Evolutionary conservation across 495 filamentous ascomycete species (phyloP).

Genomic region (Neurospora sp.): DNA sequence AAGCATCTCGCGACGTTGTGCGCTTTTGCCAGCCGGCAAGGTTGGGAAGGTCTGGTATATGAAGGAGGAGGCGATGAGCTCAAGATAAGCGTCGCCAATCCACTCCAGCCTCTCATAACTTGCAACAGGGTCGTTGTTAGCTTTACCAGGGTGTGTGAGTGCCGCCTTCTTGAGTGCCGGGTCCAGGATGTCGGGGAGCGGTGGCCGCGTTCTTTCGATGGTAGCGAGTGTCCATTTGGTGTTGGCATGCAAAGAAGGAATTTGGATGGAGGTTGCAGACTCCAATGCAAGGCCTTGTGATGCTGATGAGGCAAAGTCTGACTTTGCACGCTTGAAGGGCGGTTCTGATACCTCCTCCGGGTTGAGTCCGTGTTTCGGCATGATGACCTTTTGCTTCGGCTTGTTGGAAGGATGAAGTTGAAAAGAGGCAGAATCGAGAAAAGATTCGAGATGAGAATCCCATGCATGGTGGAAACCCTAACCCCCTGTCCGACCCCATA

Average conservation of each 20-base stretch:
- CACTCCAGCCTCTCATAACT: slow-evolving; percentile 65
- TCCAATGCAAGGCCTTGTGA: background rate
- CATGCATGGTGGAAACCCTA: background rate
- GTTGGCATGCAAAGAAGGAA: slow-evolving; percentile 5
- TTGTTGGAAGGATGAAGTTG: background rate
- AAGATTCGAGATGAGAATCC: background rate
- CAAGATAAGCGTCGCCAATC: slow-evolving; percentile 65
- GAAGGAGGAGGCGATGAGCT: slow-evolving; percentile 55
- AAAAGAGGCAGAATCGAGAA: background rate
- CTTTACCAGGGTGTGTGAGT: slow-evolving; percentile 55
- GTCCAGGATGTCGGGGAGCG: slow-evolving; percentile 50
- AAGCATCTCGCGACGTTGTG: slow-evolving; percentile 56
- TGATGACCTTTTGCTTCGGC: background rate
- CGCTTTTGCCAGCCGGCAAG: slow-evolving; percentile 47
- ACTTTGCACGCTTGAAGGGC: slow-evolving; percentile 9
- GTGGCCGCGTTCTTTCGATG: slow-evolving; percentile 34
- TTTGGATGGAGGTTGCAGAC: background rate
- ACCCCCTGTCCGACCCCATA: background rate
- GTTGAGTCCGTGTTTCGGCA: background rate
- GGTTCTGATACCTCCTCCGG: background rate
- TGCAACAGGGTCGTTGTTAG: slow-evolving; percentile 22
- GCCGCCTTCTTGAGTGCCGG: slow-evolving; percentile 45
- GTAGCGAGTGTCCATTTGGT: slow-evolving; percentile 33
- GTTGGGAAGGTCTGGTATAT: slow-evolving; percentile 53
- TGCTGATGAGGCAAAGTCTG: background rate